Base-by-base conservation (phyloP, 495 filamentous ascomycete genomes). In the Filosporella fistucella region DNA sequence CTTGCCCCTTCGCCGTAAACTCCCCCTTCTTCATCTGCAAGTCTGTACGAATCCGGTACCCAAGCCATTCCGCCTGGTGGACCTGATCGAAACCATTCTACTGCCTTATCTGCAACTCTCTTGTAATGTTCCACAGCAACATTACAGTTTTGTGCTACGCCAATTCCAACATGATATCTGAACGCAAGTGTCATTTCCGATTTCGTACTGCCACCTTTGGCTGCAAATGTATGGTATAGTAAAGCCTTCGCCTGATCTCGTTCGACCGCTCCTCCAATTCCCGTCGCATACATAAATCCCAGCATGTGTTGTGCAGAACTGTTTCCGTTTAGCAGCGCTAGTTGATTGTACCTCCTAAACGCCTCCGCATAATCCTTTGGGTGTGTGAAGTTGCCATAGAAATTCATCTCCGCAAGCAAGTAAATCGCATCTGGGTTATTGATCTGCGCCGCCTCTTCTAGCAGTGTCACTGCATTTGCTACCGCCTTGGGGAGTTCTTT, bases 1-100 rank as follows among this genome's bases (percentile, higher is more conserved):
- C 90, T 96, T 17, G 93, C 93, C 5, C 93, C 93, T 63, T 95
- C 86, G 7, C 93, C 94, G 58, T 96, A 99, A 21, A 95, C 88
- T 33, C 93, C 93, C 18, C 93, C 94, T 16, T 82, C 74, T 36
- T 96, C 89, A 60, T 99, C 94, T 12, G 89, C 88, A 50, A 90
- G 72, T 35, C 86, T 72, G 65, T 89, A 91, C 18, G 83, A 77
- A 52, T 96, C 81, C 18, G 77, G 76, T 3, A 82, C 68, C 68
- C 93, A 77, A n/a, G 71, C 62, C 65, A 84, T 83, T 1, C 91
- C 94, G 12, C 94, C 94, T 2, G 94, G 94, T 0, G 94, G 94
- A 0, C 94, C 94, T 2, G 89, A 88, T 30, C 87, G 77, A 51
- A 80, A 89, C 71, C 82, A 95, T 13, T 71, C 73, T 30, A 97